phyloP scores from a whole-genome alignment of 768 basidiomycete genomes.

The Termitomyces sp. region DNA sequence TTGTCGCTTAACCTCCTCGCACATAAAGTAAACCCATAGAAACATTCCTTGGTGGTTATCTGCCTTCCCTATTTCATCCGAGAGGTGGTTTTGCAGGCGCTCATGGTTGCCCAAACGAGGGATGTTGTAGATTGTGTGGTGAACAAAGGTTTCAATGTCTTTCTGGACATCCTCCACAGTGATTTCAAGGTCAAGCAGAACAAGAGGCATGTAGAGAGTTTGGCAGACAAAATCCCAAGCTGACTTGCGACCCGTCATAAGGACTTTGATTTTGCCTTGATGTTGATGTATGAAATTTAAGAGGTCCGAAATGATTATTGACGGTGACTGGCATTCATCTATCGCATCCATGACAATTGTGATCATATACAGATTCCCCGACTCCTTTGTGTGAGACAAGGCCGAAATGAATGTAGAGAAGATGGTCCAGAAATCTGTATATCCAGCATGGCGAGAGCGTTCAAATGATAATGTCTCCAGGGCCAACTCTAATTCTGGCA shows the following conservation, averaged over 20 bases:
- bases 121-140: background rate
- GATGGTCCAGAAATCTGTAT: background rate
- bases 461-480: background rate
- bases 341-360: conserved; percentile 1
- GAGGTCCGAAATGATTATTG: background rate
- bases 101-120: background rate
- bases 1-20: conserved; percentile 5
- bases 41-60: conserved; percentile 11
- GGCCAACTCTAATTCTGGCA: background rate
- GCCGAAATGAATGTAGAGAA: background rate
- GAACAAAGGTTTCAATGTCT: conserved; percentile 1
- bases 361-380: background rate
- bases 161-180: background rate
- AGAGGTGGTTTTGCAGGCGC: background rate
- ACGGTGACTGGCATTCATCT: conserved; percentile 5
- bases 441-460: background rate
- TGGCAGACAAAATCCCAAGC: background rate
- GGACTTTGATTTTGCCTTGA: background rate
- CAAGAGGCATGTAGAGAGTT: background rate
- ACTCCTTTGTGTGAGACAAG: background rate
- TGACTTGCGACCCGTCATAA: conserved; percentile 1
- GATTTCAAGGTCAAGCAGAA: background rate
- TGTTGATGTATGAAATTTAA: background rate
- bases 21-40: conserved; percentile 7
- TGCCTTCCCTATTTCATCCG: background rate